phyloP scores from a whole-genome alignment of 352 stramenopile genomes.

The Detonula confervacea region DNA sequence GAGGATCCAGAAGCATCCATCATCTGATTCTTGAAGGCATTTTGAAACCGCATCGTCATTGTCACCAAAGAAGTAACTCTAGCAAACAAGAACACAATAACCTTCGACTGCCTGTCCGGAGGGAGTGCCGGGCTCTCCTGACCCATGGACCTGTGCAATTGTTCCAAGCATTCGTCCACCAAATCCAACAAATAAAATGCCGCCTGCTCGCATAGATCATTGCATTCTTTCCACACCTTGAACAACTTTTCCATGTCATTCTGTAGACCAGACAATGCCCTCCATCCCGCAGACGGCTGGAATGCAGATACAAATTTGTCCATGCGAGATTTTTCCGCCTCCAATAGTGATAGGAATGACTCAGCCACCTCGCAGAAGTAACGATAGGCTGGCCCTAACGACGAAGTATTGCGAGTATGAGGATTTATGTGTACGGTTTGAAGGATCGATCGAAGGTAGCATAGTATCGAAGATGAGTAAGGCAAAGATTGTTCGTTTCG shows the following conservation, averaged over 20 bases:
- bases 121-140: neutral
- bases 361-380: conserved; percentile 33
- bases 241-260: conserved; percentile 25
- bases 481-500: too few species aligned
- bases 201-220: conserved; percentile 13
- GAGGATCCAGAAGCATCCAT: neutral
- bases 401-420: neutral
- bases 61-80: conserved; percentile 35
- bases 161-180: conserved; percentile 26
- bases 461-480: too few species aligned
- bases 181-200: conserved; percentile 19
- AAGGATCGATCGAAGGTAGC: conserved; percentile 34
- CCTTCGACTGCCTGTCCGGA: conserved; percentile 30
- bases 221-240: conserved; percentile 7
- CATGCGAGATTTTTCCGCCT: conserved; percentile 23
- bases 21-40: conserved; percentile 2
- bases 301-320: conserved; percentile 8
- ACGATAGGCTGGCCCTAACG: conserved; percentile 41
- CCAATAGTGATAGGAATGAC: conserved; percentile 30
- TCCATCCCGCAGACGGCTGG: conserved; percentile 20
- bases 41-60: conserved; percentile 13
- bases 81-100: conserved; percentile 43
- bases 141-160: conserved; percentile 18
- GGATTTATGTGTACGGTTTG: conserved; percentile 27
- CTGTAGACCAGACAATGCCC: conserved; percentile 24